Percentiles rank a stretch among this genome's conserved stretches.
These are phyloP conservation scores for Rosa chinensis DNA, from an alignment of 306 rosid species.

Conservation along the genomic window DNA sequence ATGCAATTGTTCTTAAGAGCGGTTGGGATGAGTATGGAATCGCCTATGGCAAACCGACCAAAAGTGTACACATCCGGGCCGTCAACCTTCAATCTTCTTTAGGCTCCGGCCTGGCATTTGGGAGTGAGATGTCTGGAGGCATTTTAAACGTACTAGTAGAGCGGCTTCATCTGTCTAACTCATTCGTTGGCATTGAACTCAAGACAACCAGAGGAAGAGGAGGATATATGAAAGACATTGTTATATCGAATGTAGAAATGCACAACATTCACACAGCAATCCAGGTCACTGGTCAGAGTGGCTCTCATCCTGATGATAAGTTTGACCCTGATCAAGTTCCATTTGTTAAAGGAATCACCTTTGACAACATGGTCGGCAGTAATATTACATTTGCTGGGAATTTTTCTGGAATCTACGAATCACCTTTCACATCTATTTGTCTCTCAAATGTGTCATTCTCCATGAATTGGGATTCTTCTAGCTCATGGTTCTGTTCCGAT, in stretches of 20 bases:
- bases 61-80: conserved; percentile 40
- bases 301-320: conserved; percentile 60
- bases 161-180: conserved; percentile 38
- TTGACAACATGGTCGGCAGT: conserved; percentile 42
- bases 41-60: conserved; percentile 48
- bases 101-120: conserved; percentile 58
- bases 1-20: conserved; percentile 64
- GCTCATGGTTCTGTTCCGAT: conserved; percentile 56
- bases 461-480: conserved; percentile 27
- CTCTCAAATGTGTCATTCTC: conserved; percentile 51
- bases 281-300: conserved; percentile 38
- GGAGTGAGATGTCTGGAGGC: conserved; percentile 76
- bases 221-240: conserved; percentile 50
- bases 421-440: conserved; percentile 44
- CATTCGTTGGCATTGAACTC: conserved; percentile 42
- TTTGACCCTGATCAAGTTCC: conserved; percentile 60
- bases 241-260: conserved; percentile 36
- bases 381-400: conserved; percentile 51
- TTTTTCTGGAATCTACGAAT: conserved; percentile 47
- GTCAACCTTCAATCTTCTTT: conserved; percentile 46
- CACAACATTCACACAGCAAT: conserved; percentile 43
- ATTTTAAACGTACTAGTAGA: conserved; percentile 42
- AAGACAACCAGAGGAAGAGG: conserved; percentile 67
- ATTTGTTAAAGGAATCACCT: conserved; percentile 37
- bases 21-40: conserved; percentile 78